Conservation (phyloP, 148 eudicot species). For the Rheum nobile region DNA sequence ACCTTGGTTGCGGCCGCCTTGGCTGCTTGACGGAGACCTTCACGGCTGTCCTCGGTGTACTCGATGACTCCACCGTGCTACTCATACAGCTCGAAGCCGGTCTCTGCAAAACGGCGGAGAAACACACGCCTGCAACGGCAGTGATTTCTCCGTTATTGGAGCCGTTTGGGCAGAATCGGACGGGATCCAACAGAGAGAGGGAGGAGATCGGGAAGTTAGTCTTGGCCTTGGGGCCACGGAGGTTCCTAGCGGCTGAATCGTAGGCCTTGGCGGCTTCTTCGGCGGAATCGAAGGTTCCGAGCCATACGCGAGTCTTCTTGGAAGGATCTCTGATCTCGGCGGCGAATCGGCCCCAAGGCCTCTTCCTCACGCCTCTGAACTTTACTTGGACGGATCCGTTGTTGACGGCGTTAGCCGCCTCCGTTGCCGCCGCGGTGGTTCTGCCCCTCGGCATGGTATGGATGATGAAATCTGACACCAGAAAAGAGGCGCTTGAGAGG, state of each 20-base stretch:
- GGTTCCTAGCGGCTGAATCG: constrained; percentile 47
- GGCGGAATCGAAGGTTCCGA: constrained; percentile 68
- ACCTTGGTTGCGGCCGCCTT: constrained; percentile 7
- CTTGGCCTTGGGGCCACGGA: constrained; percentile 70
- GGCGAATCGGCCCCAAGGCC: constrained; percentile 72
- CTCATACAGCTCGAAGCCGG: constrained; percentile 49
- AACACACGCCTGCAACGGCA: neutral
- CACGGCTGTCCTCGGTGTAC: constrained; percentile 26
- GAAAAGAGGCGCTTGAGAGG: neutral
- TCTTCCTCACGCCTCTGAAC: constrained; percentile 54
- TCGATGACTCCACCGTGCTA: constrained; percentile 58
- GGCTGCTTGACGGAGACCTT: neutral
- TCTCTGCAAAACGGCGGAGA: neutral
- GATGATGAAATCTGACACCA: neutral
- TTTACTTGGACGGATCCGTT: constrained; percentile 25
- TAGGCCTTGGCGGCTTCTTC: constrained; percentile 69
- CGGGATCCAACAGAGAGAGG: constrained; percentile 6
- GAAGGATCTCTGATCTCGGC: constrained; percentile 80
- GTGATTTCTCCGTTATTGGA: constrained; percentile 1
- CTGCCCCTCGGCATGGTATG: constrained; percentile 18
- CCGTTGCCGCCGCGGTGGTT: constrained; percentile 20
- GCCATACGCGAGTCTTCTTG: constrained; percentile 71
- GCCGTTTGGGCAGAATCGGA: neutral
- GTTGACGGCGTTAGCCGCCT: constrained; percentile 16
- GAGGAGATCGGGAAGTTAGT: constrained; percentile 42